Evolutionary conservation across 2,329 filamentous ascomycete genomes (phyloP).

Genomic region (Neoarthrinium moseri): DNA sequence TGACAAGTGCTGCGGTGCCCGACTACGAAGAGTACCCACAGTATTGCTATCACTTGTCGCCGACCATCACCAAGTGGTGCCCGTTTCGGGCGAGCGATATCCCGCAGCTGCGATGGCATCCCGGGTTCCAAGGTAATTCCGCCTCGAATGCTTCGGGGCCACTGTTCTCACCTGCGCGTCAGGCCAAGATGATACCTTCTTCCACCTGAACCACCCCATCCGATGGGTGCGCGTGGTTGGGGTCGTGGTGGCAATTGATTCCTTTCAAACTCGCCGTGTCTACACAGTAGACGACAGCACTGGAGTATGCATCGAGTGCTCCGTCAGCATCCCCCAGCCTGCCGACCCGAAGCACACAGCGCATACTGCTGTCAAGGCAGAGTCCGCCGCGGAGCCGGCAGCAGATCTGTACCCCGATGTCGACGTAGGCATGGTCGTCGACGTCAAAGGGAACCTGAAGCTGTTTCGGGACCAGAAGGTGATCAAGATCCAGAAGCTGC

Average conservation of each 20-base stretch:
- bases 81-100: constrained; percentile 53
- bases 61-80: constrained; percentile 60
- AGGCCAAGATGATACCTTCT: constrained; percentile 58
- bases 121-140: constrained; percentile 51
- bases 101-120: constrained; percentile 41
- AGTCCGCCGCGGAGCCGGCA: not conserved
- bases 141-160: not conserved
- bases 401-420: constrained; percentile 18
- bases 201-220: constrained; percentile 72
- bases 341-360: not conserved
- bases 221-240: constrained; percentile 73
- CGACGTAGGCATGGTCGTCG: constrained; percentile 54
- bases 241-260: constrained; percentile 63
- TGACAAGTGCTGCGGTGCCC: constrained; percentile 38
- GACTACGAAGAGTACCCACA: constrained; percentile 48
- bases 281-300: constrained; percentile 67
- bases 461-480: constrained; percentile 49
- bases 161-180: too few species aligned
- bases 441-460: constrained; percentile 53
- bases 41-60: constrained; percentile 63
- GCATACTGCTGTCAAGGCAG: not conserved
- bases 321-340: constrained; percentile 22
- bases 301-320: constrained; percentile 55
- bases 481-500: constrained; percentile 51
- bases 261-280: constrained; percentile 43